A percentile compares a stretch with the other conserved stretches of the same genome.
Conservation (phyloP, 2,329 filamentous ascomycete genomes). For the Fusarium sp. region DNA sequence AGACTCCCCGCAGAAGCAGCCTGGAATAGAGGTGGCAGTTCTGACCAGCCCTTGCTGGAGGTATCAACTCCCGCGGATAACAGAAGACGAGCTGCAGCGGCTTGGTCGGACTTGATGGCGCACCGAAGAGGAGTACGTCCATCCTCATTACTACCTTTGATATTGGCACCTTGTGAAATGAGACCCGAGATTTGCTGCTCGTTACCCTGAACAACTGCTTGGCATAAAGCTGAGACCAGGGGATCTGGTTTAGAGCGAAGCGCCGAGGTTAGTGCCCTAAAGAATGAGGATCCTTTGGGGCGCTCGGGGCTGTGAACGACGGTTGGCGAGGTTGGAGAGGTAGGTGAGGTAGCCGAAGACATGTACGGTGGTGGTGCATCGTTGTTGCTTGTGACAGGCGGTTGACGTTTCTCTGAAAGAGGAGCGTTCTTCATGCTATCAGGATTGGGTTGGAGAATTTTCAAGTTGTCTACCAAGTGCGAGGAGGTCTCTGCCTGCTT, state of each 20-base stretch:
- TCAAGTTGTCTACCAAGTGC: background rate
- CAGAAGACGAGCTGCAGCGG: background rate
- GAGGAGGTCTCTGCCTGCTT: background rate
- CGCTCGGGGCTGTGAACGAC: background rate
- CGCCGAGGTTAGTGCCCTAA: background rate
- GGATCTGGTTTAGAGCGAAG: conserved; percentile 15
- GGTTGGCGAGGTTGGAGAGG: too few relatives aligned
- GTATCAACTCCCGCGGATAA: conserved; percentile 4
- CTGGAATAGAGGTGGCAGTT: conserved; percentile 2
- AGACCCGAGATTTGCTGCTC: conserved; percentile 12
- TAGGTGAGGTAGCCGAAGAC: rapidly evolving
- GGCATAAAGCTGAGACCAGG: conserved; percentile 6
- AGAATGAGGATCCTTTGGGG: background rate
- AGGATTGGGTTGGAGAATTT: background rate
- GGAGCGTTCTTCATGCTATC: rapidly evolving
- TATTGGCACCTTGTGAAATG: background rate
- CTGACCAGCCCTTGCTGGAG: background rate
- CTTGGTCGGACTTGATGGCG: background rate
- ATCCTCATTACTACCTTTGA: conserved; percentile 17
- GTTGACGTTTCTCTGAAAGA: background rate
- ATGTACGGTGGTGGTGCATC: conserved; percentile 1
- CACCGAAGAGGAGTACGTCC: conserved; percentile 16
- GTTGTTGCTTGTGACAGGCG: background rate
- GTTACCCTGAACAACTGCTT: background rate
- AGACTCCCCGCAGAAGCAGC: background rate